These are phyloP conservation scores for Arxiozyma telluris DNA, from an alignment of 1,139 yeast species.

Conservation along the genomic window DNA sequence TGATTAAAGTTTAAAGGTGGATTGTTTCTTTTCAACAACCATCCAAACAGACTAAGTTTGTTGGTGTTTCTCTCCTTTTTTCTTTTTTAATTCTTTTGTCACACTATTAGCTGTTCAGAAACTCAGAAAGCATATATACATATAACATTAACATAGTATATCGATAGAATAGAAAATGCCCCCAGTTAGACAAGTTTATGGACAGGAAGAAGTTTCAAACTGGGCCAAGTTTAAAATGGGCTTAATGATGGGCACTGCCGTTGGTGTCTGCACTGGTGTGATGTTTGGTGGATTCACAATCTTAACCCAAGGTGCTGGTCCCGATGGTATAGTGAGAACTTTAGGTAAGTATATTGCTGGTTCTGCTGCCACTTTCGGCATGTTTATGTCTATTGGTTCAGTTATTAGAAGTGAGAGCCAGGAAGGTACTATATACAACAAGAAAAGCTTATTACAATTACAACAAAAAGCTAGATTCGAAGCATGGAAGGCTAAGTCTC, in stretches of 20 bases:
- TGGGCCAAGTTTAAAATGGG: conserved; percentile 98
- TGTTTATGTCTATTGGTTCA: conserved; percentile 91
- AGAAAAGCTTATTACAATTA: conserved; percentile 4
- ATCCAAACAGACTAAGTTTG: too few relatives aligned
- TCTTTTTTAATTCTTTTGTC: too few relatives aligned
- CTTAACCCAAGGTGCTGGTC: conserved; percentile 93
- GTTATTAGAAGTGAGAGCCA: conserved; percentile 70
- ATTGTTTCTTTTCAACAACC: too few relatives aligned
- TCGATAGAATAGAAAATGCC: conserved; percentile 43
- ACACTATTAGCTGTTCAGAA: too few relatives aligned
- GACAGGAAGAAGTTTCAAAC: conserved; percentile 73
- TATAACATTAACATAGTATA: too few relatives aligned
- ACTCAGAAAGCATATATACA: too few relatives aligned
- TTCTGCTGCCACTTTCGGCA: conserved; percentile 92
- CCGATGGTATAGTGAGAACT: conserved; percentile 93
- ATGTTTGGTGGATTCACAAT: conserved; percentile 90
- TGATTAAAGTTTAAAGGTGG: too few relatives aligned
- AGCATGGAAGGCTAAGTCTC: conserved; percentile 18
- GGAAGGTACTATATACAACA: conserved; percentile 5
- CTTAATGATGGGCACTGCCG: conserved; percentile 90
- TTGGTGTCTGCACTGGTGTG: conserved; percentile 93
- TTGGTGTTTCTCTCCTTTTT: too few relatives aligned
- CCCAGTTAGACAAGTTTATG: conserved; percentile 71
- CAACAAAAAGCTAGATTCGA: conserved; percentile 28
- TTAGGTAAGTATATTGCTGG: conserved; percentile 95